phyloP scores from a whole-genome alignment of 306 rosid genomes.

The Lagenaria siceraria region DNA sequence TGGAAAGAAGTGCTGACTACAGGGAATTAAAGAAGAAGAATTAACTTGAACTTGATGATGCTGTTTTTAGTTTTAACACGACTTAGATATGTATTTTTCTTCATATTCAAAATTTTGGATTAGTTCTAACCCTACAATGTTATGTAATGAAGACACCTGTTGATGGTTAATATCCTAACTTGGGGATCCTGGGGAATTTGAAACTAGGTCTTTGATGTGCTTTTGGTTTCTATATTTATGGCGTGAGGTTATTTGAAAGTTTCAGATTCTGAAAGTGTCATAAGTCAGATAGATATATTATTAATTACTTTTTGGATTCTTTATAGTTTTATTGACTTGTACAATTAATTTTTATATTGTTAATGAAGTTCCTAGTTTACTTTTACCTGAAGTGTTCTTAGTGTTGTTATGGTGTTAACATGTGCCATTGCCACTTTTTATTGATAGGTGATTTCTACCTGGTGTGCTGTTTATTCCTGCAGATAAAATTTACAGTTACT shows the following conservation, averaged over 20 bases:
- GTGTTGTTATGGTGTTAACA: not conserved
- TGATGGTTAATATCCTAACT: not conserved
- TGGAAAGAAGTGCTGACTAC: not conserved
- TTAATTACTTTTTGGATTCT: not conserved
- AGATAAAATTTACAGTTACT: slow-evolving; percentile 5
- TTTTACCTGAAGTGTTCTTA: not conserved
- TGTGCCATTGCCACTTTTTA: not conserved
- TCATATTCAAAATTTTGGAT: not conserved
- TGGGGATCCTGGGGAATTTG: not conserved
- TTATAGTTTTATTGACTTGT: not conserved
- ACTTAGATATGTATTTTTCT: not conserved
- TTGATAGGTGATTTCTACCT: slow-evolving; percentile 1
- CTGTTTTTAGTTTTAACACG: not conserved
- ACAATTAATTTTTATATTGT: not conserved
- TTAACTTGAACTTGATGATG: not conserved
- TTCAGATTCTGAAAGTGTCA: not conserved
- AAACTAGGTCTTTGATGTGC: not conserved
- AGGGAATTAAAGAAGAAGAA: not conserved
- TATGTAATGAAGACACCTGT: not conserved
- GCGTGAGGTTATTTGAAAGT: not conserved
- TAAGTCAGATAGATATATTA: not conserved
- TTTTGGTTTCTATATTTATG: not conserved
- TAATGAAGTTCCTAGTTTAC: not conserved
- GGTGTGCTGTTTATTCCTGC: slow-evolving; percentile 7
- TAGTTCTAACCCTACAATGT: not conserved